phyloP scores from a whole-genome alignment of 208 protist species.

The Crithidia fasciculata region DNA sequence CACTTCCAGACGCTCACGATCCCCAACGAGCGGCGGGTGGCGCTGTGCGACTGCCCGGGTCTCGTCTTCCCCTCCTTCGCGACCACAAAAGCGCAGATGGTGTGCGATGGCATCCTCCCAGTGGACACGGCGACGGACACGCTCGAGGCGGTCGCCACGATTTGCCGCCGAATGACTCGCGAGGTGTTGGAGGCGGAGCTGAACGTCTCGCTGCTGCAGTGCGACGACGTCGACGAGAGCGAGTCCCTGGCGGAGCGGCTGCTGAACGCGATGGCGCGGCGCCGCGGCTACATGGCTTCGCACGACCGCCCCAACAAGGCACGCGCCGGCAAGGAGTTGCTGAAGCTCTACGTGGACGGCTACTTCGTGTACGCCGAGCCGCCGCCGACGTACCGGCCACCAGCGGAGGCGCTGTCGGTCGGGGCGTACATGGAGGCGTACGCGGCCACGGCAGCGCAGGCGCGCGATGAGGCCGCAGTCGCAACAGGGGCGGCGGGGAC shows the following conservation, averaged over 20 bases:
- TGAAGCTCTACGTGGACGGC: constrained; percentile 96
- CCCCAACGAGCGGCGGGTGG: constrained; percentile 88
- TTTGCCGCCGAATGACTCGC: constrained; percentile 68
- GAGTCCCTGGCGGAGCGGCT: constrained; percentile 71
- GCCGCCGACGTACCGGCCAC: constrained; percentile 67
- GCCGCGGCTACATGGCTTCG: constrained; percentile 95
- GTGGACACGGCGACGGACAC: constrained; percentile 87
- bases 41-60: constrained; percentile 98
- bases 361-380: constrained; percentile 83
- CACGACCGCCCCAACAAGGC: constrained; percentile 94
- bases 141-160: constrained; percentile 60
- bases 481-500: no score
- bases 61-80: constrained; percentile 96
- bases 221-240: constrained; percentile 78
- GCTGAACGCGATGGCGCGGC: constrained; percentile 75
- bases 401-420: constrained; percentile 33
- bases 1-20: constrained; percentile 98
- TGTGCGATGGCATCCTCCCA: constrained; percentile 97
- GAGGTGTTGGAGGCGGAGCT: constrained; percentile 69
- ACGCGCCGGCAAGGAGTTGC: constrained; percentile 91
- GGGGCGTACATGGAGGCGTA: constrained; percentile 28
- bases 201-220: constrained; percentile 57
- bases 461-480: background rate
- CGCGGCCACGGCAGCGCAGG: constrained; percentile 3
- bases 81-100: constrained; percentile 94